phyloP scores from a whole-genome alignment of 2,329 filamentous ascomycete species.

The Macroventuria anomochaeta region DNA sequence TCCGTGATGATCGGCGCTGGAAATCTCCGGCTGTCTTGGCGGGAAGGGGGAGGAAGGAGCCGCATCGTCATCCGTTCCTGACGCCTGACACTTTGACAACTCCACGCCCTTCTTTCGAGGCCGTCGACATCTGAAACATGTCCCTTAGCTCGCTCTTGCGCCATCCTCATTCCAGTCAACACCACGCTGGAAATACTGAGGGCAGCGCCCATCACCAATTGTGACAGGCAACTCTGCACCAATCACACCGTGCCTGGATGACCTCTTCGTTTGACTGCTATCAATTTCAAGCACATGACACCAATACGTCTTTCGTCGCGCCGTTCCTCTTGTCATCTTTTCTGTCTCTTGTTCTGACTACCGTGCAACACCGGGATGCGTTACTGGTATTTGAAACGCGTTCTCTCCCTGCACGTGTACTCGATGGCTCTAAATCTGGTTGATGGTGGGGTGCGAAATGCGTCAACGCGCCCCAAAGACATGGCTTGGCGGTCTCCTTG shows the following conservation, averaged over 20 bases:
- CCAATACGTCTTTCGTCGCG: slow-evolving; percentile 8
- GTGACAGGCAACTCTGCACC: background rate
- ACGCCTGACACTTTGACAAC: slow-evolving; percentile 17
- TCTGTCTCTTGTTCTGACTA: slow-evolving; percentile 18
- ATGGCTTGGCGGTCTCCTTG: slow-evolving; percentile 28
- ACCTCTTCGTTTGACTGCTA: background rate
- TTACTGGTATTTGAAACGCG: slow-evolving; percentile 11
- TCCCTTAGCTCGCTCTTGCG: slow-evolving; percentile 3
- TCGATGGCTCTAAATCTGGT: slow-evolving; percentile 16
- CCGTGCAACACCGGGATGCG: slow-evolving; percentile 15
- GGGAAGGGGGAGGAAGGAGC: slow-evolving; percentile 6
- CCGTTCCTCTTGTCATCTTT: slow-evolving; percentile 5
- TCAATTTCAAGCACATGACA: slow-evolving; percentile 1
- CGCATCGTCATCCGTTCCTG: slow-evolving; percentile 13
- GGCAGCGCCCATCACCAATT: background rate
- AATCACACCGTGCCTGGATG: background rate
- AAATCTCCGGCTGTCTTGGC: slow-evolving; percentile 27
- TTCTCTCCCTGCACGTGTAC: slow-evolving; percentile 17
- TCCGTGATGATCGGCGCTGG: slow-evolving; percentile 19
- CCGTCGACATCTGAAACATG: slow-evolving; percentile 13
- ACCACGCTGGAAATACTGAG: background rate
- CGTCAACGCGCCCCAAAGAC: slow-evolving; percentile 18
- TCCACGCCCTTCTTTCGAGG: background rate
- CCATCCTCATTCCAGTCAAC: slow-evolving; percentile 10
- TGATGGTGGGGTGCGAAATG: slow-evolving; percentile 11